Evolutionary conservation across 2,329 filamentous ascomycete genomes (phyloP), one percentile per base, ranked within the genome.

Genomic region (Clarireedia homoeocarpa): DNA sequence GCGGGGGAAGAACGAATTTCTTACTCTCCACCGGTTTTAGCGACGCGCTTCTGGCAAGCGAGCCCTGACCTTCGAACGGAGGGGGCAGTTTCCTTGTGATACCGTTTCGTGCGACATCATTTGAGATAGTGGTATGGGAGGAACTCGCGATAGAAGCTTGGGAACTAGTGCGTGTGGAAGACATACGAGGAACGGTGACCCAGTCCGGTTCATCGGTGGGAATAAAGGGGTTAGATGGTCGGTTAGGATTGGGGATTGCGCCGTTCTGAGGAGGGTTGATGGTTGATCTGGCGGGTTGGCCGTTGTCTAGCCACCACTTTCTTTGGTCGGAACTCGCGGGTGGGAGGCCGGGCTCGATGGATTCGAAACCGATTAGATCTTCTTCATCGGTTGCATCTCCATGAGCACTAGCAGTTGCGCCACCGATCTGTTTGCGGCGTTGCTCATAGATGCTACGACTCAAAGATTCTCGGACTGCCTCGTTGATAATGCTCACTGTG

Each of bases 141-240:
- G 58, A 34, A 34, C 30, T 40, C 26, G 53, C 38, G 23, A 53
- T 20, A 48, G 45, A 34, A 14, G 10, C n/a, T 48, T 51, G 52
- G 23, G 58, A 60, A 44, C 49, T 47, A 5, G 27, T 36, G 45
- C 53, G 51, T 24, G 46, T 40, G 23, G 57, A 51, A 23, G 56
- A 48, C 36, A 62, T 57, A 36, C 80, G 73, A 7, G 53, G 77
- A 5, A 86, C 75, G 3, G 78, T 79, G 44, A 95, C 83, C 94
- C 94, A 97, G 66, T 96, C 91, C 9, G 86, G 82, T 69, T 95
- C 89, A 34, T 85, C 78, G 1, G 81, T 84, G 0, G 80, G 75
- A 1, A 78, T 79, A 69, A 95, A 97, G 0, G 94, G 94, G 65
- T 97, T 97, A 0, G 87, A 82, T 12, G 83, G 82, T 48, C 89